Evolutionary conservation across 2,329 filamentous ascomycete genomes (phyloP).

Genomic region (Hypomyces rosellus): DNA sequence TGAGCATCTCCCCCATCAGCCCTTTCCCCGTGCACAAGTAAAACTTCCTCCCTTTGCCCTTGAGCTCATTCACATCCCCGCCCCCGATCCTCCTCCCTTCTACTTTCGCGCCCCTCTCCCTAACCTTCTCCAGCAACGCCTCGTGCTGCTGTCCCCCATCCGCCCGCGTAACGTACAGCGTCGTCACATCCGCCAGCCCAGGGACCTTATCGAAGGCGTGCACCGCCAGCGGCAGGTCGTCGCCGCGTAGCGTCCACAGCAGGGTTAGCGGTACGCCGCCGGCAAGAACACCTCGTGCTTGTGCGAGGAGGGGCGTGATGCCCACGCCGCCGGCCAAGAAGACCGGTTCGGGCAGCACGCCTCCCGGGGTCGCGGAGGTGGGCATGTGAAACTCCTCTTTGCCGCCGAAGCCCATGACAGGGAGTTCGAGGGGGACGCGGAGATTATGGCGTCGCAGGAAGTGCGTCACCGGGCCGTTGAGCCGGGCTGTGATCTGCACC

Average conservation of each 20-base stretch:
- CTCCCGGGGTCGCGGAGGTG: background rate
- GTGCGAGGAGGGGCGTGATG: constrained; percentile 73
- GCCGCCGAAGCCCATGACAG: constrained; percentile 69
- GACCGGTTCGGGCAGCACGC: constrained; percentile 32
- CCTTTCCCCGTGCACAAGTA: constrained; percentile 42
- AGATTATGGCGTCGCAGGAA: constrained; percentile 56
- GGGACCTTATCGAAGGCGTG: constrained; percentile 51
- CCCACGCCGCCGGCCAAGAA: constrained; percentile 78
- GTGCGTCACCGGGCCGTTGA: constrained; percentile 61
- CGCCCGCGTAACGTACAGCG: constrained; percentile 58
- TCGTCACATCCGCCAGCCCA: constrained; percentile 45
- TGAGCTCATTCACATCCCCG: constrained; percentile 36
- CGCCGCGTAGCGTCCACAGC: constrained; percentile 60
- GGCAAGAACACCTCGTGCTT: constrained; percentile 45
- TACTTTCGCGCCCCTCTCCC: constrained; percentile 29
- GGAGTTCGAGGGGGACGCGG: constrained; percentile 52
- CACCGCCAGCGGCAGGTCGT: constrained; percentile 56
- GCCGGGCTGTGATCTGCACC: constrained; percentile 67
- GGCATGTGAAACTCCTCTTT: constrained; percentile 38
- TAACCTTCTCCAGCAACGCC: constrained; percentile 25
- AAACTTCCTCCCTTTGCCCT: constrained; percentile 40
- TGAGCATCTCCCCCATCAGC: constrained; percentile 35
- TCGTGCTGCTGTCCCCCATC: constrained; percentile 21
- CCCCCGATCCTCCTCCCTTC: constrained; percentile 32
- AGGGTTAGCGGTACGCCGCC: constrained; percentile 40